phyloP scores from a whole-genome alignment of 768 basidiomycete species.

The Suillus ampliporus region DNA sequence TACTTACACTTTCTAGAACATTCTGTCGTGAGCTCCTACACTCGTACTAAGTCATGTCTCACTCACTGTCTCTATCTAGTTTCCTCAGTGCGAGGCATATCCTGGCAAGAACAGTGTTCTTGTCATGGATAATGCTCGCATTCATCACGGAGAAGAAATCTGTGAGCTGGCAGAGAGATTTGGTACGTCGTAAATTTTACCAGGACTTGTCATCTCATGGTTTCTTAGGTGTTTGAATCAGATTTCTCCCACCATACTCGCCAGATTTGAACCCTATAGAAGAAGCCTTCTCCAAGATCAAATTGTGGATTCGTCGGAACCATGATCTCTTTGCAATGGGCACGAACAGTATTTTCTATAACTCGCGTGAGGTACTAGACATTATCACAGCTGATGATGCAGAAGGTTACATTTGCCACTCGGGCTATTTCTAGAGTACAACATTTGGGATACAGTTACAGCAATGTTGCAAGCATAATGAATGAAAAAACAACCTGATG shows the following conservation, averaged over 20 bases:
- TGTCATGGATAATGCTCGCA: slow-evolving; percentile 26
- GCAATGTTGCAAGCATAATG: background rate
- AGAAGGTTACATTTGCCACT: slow-evolving; percentile 18
- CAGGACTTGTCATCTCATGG: background rate
- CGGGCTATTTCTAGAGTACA: slow-evolving; percentile 15
- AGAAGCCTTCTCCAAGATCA: slow-evolving; percentile 45
- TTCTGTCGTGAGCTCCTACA: slow-evolving; percentile 26
- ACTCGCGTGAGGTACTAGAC: slow-evolving; percentile 16
- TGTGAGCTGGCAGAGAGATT: slow-evolving; percentile 17
- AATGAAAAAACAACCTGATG: too few species aligned
- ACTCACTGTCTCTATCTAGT: too few species aligned
- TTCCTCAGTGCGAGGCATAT: slow-evolving; percentile 15
- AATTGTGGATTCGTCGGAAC: slow-evolving; percentile 21
- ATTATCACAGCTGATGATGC: slow-evolving; percentile 14
- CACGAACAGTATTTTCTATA: slow-evolving; percentile 4
- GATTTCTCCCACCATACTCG: slow-evolving; percentile 45
- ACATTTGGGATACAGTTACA: too few species aligned
- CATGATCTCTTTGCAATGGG: slow-evolving; percentile 15
- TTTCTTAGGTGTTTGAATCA: slow-evolving; percentile 21
- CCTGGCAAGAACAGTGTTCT: slow-evolving; percentile 24
- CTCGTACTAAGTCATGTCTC: slow-evolving; percentile 10
- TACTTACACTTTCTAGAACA: slow-evolving; percentile 34
- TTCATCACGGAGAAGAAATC: slow-evolving; percentile 21
- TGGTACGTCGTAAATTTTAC: slow-evolving; percentile 12
- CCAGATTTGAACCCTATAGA: slow-evolving; percentile 48